Base-by-base conservation (phyloP, 345 rosid species). In the Gynandropsis gynandra region DNA sequence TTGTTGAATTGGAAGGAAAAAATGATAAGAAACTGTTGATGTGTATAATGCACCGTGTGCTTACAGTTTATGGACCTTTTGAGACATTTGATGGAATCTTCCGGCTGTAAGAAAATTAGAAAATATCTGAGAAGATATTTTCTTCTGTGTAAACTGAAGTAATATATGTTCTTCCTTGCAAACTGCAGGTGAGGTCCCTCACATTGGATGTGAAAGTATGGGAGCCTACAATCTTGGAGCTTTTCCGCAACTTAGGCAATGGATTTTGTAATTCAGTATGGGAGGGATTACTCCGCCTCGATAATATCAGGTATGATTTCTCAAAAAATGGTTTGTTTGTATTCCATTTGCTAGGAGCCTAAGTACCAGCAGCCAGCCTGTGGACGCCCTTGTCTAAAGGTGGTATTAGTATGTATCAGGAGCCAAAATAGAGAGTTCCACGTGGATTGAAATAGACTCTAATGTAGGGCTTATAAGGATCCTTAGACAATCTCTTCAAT, bases 201-300 rank as follows among this genome's bases (percentile, higher is more conserved):
- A 80, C 79, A 3, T 65, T 88, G 58, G 97, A 88, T 74, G 97
- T 85, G 67, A 85, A 75, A 74, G 89, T 85, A 18, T 88, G 97
- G 97, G 97, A 88, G 56, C 72, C 84, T 59, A 68, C 92, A 52
- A 62, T 88, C 10, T 63, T 85, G 75, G 80, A 82, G 38, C 71
- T 82, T 43, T 88, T 88, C 63, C 64, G 68, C 18, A 52, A 64
- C 15, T 66, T 88, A 70, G 97, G 97, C 49, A 88, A 88, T 68
- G 66, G 71, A 39, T 88, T 76, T 42, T 82, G 92, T 58, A 88
- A 88, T 50, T 79, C 89, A 1, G 15, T 85, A 10, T 88, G 97
- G 97, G 97, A 88, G 74, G 81, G 77, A 52, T 42, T 59, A 44
- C 86, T 75, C 63, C 74, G 55, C 11, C 59, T 59, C 39, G 67